A percentile compares a stretch with the other conserved stretches of the same genome.
phyloP scores from a whole-genome alignment of 2,329 filamentous ascomycete species.

The Colletotrichum cuscutae region DNA sequence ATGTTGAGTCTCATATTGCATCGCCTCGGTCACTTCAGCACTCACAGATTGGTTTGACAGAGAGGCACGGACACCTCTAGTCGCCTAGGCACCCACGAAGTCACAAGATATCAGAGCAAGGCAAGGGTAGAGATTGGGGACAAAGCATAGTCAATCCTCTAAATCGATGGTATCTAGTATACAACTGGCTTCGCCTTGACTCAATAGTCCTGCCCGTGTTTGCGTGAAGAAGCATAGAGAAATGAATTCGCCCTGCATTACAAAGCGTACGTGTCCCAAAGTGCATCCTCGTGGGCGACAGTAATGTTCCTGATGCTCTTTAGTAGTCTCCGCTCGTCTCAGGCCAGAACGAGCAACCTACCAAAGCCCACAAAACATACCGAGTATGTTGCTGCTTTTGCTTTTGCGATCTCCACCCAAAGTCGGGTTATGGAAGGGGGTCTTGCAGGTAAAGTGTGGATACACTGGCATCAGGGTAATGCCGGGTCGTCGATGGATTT shows the following conservation, averaged over 20 bases:
- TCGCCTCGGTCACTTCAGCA: background rate
- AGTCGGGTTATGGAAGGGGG: background rate
- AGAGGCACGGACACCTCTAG: too few relatives aligned
- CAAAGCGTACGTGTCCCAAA: constrained; percentile 1
- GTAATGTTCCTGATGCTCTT: constrained; percentile 28
- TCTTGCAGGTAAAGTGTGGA: background rate
- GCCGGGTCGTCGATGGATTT: background rate
- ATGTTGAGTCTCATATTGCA: background rate
- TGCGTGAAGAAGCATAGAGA: background rate
- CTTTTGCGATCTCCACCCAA: background rate
- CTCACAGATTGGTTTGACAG: background rate
- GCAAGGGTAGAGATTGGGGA: background rate
- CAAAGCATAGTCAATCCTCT: constrained; percentile 11
- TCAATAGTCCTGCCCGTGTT: background rate
- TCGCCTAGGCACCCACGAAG: too few relatives aligned
- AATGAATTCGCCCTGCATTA: constrained; percentile 13
- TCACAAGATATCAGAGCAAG: background rate
- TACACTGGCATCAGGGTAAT: background rate
- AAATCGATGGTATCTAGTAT: constrained; percentile 17
- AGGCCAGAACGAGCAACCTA: constrained; percentile 18
- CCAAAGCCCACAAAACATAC: constrained; percentile 29
- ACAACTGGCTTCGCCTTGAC: background rate
- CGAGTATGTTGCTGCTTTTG: background rate
- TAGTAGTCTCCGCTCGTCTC: constrained; percentile 27
- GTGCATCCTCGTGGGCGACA: background rate